These are phyloP conservation scores for Chrysochromulina parva DNA, from an alignment of 78 protist genomes.

Conservation along the genomic window DNA sequence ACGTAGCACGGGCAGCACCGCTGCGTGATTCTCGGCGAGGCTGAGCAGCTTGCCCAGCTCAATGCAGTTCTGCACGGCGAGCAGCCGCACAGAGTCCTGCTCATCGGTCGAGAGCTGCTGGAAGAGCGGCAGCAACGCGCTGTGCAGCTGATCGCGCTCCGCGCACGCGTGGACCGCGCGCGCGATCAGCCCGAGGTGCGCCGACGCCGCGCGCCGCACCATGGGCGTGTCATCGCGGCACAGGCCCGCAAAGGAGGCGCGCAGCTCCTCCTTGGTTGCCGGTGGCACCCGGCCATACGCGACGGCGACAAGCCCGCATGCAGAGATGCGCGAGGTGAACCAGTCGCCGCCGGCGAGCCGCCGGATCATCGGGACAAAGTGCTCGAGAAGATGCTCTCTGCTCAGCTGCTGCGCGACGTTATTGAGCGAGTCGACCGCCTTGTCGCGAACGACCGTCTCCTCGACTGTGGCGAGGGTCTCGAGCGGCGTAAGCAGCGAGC, in stretches of 20 bases:
- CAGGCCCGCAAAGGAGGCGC: slow-evolving; percentile 60
- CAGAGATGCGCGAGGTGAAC: slow-evolving; percentile 91
- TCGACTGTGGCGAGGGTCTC: slow-evolving; percentile 87
- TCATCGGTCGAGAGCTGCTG: slow-evolving; percentile 67
- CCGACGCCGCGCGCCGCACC: slow-evolving; percentile 91
- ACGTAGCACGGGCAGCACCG: slow-evolving; percentile 60
- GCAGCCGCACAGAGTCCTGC: slow-evolving; percentile 94
- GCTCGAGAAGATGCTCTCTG: slow-evolving; percentile 45
- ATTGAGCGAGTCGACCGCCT: slow-evolving; percentile 87
- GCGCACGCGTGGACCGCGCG: slow-evolving; percentile 24
- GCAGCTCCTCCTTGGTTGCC: slow-evolving; percentile 52
- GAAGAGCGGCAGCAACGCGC: slow-evolving; percentile 85
- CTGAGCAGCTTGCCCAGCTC: slow-evolving; percentile 66
- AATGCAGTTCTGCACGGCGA: slow-evolving; percentile 86
- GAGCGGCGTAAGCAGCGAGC: slow-evolving; percentile 80
- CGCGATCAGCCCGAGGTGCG: slow-evolving; percentile 74
- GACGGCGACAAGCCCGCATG: slow-evolving; percentile 83
- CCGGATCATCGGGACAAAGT: slow-evolving; percentile 67
- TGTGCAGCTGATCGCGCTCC: slow-evolving; percentile 59
- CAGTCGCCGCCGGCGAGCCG: slow-evolving; percentile 86
- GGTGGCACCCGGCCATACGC: slow-evolving; percentile 63
- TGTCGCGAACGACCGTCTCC: slow-evolving; percentile 93
- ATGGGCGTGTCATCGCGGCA: slow-evolving; percentile 93
- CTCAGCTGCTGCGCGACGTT: slow-evolving; percentile 62
- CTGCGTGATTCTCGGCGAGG: slow-evolving; percentile 62